Evolutionary conservation across 495 filamentous ascomycete genomes (phyloP).

Genomic region (Melanomma pulvis-pyrius): DNA sequence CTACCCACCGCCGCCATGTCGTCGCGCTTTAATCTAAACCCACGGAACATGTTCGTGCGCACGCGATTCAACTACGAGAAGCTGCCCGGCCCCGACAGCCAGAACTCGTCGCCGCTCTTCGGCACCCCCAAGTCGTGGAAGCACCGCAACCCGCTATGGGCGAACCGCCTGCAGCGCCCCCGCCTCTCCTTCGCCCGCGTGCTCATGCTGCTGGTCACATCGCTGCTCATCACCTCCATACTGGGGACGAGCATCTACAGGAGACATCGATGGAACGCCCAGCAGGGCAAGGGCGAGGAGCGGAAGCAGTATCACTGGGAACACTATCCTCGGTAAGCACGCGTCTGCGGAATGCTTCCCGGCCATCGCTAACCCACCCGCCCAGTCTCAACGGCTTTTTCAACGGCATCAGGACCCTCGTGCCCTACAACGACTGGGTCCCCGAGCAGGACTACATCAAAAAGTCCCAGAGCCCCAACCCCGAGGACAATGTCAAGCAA

Average conservation of each 20-base stretch:
- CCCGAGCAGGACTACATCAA: conserved; percentile 38
- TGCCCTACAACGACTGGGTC: conserved; percentile 39
- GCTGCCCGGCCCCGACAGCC: conserved; percentile 40
- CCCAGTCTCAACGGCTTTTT: conserved; percentile 44
- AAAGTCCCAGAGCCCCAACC: conserved; percentile 15
- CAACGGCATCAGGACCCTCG: conserved; percentile 43
- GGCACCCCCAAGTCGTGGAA: conserved; percentile 36
- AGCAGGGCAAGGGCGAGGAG: conserved; percentile 22
- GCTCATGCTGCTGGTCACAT: conserved; percentile 30
- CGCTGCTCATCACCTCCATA: conserved; percentile 39
- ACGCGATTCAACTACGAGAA: conserved; percentile 43
- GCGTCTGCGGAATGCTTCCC: not conserved
- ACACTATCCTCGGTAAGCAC: conserved; percentile 39
- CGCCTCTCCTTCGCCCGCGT: conserved; percentile 36
- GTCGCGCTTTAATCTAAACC: conserved; percentile 33
- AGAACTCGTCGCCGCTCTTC: conserved; percentile 41
- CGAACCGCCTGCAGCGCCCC: conserved; percentile 36
- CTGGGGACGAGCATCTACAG: conserved; percentile 40
- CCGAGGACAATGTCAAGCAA: conserved; percentile 28
- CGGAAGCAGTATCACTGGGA: conserved; percentile 44
- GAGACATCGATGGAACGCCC: conserved; percentile 15
- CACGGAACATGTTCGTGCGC: conserved; percentile 32
- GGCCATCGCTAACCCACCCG: conserved; percentile 20
- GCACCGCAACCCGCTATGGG: conserved; percentile 32
- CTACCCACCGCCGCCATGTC: conserved; percentile 18